phyloP scores from a whole-genome alignment of 108 stramenopile genomes.

The Pseudonitzschia multiseries region DNA sequence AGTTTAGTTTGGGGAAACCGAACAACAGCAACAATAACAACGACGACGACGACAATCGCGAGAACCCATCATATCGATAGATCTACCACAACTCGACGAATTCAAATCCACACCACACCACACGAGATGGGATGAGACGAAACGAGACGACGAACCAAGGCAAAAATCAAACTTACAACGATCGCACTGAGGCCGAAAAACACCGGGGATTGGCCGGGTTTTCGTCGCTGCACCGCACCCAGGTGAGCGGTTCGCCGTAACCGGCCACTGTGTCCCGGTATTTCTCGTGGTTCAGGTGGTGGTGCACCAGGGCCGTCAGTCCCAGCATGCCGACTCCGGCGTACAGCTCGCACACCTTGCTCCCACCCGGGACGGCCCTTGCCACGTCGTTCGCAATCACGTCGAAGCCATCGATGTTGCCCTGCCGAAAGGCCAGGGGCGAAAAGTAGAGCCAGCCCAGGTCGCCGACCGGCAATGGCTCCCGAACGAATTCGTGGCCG shows the following conservation, averaged over 20 bases:
- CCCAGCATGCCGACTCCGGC: conserved; percentile 94
- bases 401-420: conserved; percentile 90
- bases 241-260: conserved; percentile 48
- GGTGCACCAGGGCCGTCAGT: conserved; percentile 74
- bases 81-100: too few species aligned
- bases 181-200: conserved; percentile 68
- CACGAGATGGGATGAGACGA: too few species aligned
- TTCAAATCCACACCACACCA: too few species aligned
- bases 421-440: conserved; percentile 93
- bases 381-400: conserved; percentile 81
- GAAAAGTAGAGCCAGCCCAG: conserved; percentile 79
- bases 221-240: conserved; percentile 91
- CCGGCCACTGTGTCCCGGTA: neutral
- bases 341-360: conserved; percentile 89
- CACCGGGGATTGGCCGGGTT: conserved; percentile 89
- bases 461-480: conserved; percentile 59
- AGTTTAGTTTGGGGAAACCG: neutral
- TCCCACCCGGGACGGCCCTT: conserved; percentile 58
- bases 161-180: conserved; percentile 30
- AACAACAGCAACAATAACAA: neutral
- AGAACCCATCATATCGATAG: neutral
- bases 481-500: conserved; percentile 78
- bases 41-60: neutral
- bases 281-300: conserved; percentile 23
- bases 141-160: too few species aligned